Conservation (phyloP, 305 asterid genomes). For the Solanum hybrid region DNA sequence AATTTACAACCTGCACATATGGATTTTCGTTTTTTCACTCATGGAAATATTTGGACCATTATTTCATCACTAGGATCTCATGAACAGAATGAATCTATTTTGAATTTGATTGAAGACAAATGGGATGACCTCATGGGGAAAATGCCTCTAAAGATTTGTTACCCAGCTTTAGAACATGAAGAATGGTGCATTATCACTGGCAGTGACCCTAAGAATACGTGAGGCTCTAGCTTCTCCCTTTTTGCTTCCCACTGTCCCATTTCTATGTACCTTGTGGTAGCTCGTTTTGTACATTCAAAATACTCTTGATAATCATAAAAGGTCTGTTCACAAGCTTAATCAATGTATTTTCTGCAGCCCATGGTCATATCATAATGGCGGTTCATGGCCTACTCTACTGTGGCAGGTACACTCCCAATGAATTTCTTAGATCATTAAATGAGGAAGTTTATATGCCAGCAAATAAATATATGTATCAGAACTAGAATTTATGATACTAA, state of each 20-base stretch:
- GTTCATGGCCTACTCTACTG: constrained; percentile 83
- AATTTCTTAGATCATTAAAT: not conserved
- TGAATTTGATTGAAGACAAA: constrained; percentile 62
- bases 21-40: constrained; percentile 76
- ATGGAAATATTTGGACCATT: constrained; percentile 77
- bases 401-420: constrained; percentile 67
- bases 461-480: not conserved
- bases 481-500: not conserved
- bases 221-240: constrained; percentile 9
- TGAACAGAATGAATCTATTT: constrained; percentile 47
- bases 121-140: constrained; percentile 72
- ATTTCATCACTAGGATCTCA: constrained; percentile 58
- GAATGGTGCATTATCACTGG: constrained; percentile 90
- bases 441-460: not conserved
- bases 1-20: constrained; percentile 81
- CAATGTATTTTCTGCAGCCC: constrained; percentile 34
- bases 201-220: constrained; percentile 91
- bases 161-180: constrained; percentile 66
- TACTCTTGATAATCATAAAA: not conserved
- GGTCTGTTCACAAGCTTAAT: not conserved
- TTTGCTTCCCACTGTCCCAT: not conserved
- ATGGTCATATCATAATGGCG: constrained; percentile 91
- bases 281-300: not conserved
- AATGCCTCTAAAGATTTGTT: constrained; percentile 87
- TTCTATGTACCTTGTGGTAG: not conserved